Evolutionary conservation across 139 green algal species (phyloP).

Genomic region (Coccomyxa sp.): DNA sequence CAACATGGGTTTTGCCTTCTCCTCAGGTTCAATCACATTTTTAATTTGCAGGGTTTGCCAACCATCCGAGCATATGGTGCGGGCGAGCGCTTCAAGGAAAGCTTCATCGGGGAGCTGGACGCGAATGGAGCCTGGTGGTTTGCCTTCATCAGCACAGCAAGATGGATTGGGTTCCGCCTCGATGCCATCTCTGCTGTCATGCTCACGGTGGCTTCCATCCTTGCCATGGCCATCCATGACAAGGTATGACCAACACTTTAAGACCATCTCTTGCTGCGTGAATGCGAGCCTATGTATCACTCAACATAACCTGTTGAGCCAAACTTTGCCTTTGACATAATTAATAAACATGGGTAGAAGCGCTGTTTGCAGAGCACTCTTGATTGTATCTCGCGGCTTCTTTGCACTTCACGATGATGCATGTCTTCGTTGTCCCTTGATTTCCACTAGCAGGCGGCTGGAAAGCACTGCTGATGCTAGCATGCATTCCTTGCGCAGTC

Average conservation of each 20-base stretch:
- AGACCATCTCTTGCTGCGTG: background rate
- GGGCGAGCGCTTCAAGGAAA: slow-evolving; percentile 41
- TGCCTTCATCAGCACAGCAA: slow-evolving; percentile 44
- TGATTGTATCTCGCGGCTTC: too few species aligned
- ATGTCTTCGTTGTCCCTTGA: too few species aligned
- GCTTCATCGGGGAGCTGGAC: slow-evolving; percentile 48
- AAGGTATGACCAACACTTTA: background rate
- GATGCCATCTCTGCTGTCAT: slow-evolving; percentile 61
- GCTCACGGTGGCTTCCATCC: slow-evolving; percentile 48
- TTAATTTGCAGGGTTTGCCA: slow-evolving; percentile 63
- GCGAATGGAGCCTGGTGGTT: slow-evolving; percentile 65
- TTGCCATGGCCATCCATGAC: slow-evolving; percentile 58
- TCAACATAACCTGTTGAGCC: too few species aligned
- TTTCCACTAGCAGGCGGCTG: too few species aligned
- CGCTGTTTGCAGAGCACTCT: too few species aligned
- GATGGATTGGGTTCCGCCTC: slow-evolving; percentile 74
- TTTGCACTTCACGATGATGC: too few species aligned
- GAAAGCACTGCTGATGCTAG: too few species aligned
- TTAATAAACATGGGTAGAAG: too few species aligned
- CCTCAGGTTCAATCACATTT: too few species aligned
- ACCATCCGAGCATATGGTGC: slow-evolving; percentile 89
- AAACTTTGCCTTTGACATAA: too few species aligned
- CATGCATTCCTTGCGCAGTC: too few species aligned
- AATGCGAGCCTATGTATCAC: background rate
- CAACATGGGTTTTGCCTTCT: too few species aligned